A percentile compares a stretch with the other conserved stretches of the same genome.
Conservation (phyloP, 2,329 filamentous ascomycete genomes). For the Cladophialophora yegresii region DNA sequence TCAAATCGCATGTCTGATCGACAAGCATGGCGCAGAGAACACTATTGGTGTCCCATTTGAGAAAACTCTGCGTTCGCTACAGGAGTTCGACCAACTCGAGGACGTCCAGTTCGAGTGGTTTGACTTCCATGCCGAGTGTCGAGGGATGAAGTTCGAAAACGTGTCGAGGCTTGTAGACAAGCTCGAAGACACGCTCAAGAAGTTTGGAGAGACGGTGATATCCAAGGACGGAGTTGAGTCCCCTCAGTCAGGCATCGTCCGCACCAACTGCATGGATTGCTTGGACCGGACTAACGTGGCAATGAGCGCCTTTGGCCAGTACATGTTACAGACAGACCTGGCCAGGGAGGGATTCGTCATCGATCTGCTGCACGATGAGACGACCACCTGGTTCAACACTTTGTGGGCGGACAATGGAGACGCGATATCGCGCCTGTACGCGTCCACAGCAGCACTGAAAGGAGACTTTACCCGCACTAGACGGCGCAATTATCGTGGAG, state of each 20-base stretch:
- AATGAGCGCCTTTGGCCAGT: slow-evolving; percentile 84
- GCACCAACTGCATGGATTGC: slow-evolving; percentile 99
- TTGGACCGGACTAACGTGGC: slow-evolving; percentile 94
- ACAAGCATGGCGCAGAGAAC: slow-evolving; percentile 81
- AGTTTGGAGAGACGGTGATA: slow-evolving; percentile 69
- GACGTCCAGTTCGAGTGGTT: slow-evolving; percentile 87
- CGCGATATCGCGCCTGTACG: slow-evolving; percentile 92
- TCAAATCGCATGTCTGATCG: slow-evolving; percentile 80
- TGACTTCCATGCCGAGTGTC: slow-evolving; percentile 89
- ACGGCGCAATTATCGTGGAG: slow-evolving; percentile 87
- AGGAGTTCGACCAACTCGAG: slow-evolving; percentile 60
- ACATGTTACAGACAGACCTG: slow-evolving; percentile 78
- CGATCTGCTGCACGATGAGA: slow-evolving; percentile 71
- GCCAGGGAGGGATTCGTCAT: slow-evolving; percentile 74
- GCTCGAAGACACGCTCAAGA: slow-evolving; percentile 67
- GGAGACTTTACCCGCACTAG: slow-evolving; percentile 87
- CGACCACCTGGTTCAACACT: slow-evolving; percentile 90
- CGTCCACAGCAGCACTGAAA: slow-evolving; percentile 92
- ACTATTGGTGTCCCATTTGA: slow-evolving; percentile 79
- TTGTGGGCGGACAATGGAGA: slow-evolving; percentile 98
- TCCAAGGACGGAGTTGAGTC: slow-evolving; percentile 47
- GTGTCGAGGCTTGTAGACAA: slow-evolving; percentile 76
- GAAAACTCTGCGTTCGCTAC: slow-evolving; percentile 65
- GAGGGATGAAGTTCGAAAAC: slow-evolving; percentile 98
- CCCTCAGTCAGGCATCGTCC: slow-evolving; percentile 72